Percentiles rank a stretch among this genome's conserved stretches.
These are phyloP conservation scores for Kuraishia cidri DNA, from an alignment of 805 yeast genomes.

Conservation along the genomic window DNA sequence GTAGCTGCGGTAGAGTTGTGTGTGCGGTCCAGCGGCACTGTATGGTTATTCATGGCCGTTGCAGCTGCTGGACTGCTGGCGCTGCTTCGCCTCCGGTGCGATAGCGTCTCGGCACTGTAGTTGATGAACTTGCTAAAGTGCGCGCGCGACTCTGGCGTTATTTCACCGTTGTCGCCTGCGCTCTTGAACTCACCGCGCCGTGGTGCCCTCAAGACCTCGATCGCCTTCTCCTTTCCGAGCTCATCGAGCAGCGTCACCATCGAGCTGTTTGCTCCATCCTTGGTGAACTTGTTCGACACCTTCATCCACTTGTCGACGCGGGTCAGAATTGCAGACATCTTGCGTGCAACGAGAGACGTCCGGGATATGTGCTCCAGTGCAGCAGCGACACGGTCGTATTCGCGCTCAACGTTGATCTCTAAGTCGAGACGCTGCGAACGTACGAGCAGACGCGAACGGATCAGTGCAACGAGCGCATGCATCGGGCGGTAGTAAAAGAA, in stretches of 20 bases:
- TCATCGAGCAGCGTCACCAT: slow-evolving; percentile 44
- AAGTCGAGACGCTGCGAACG: slow-evolving; percentile 28
- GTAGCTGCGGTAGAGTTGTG: too few species aligned
- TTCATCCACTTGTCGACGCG: slow-evolving; percentile 29
- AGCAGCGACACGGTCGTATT: slow-evolving; percentile 15
- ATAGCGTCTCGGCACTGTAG: too few species aligned
- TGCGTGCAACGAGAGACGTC: slow-evolving; percentile 20
- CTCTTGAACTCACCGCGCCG: too few species aligned
- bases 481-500: slow-evolving; percentile 44
- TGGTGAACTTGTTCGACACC: slow-evolving; percentile 23
- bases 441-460: slow-evolving; percentile 35
- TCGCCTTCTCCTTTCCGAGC: slow-evolving; percentile 38
- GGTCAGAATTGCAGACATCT: slow-evolving; percentile 23
- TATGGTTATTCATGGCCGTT: too few species aligned
- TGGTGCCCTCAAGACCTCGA: slow-evolving; percentile 23
- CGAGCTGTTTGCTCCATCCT: slow-evolving; percentile 48
- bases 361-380: slow-evolving; percentile 13
- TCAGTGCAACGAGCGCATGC: slow-evolving; percentile 39
- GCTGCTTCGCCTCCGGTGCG: too few species aligned
- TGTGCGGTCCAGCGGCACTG: too few species aligned
- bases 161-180: neutral
- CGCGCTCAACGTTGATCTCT: slow-evolving; percentile 21
- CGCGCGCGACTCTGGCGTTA: neutral
- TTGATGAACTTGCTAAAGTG: too few species aligned
- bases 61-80: too few species aligned